These are phyloP conservation scores for Aegilops bicornis DNA, from an alignment of 176 grass and related monocot genomes.

Conservation along the genomic window DNA sequence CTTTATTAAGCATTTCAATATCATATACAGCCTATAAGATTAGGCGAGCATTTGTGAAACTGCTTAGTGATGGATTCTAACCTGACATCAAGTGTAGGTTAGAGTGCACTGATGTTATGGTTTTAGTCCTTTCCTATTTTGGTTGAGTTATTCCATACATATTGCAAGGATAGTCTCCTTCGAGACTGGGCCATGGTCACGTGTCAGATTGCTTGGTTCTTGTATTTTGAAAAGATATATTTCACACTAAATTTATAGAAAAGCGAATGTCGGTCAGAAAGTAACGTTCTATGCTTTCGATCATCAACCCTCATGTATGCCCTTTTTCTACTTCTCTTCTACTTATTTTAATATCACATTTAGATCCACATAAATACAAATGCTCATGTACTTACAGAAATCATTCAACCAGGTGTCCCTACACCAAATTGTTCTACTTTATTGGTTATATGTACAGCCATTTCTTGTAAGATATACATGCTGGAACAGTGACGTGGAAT, in stretches of 20 bases:
- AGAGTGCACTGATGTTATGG: not conserved
- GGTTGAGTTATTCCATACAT: not conserved
- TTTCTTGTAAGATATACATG: constrained; percentile 19
- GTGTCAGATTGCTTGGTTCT: not conserved
- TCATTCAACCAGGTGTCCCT: not conserved
- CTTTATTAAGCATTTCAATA: not conserved
- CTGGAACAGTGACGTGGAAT: constrained; percentile 15
- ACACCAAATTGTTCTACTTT: not conserved
- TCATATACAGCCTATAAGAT: not conserved
- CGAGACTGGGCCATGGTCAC: not conserved
- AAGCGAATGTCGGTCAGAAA: not conserved
- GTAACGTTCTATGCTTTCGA: constrained; percentile 12
- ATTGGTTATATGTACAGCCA: not conserved
- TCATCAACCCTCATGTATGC: not conserved
- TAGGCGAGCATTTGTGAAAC: no score
- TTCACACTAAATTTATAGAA: not conserved
- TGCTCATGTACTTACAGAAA: not conserved
- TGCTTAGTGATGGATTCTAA: no score
- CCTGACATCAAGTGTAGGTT: not conserved
- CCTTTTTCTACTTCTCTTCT: not conserved
- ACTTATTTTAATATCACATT: no score
- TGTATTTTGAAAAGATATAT: not conserved
- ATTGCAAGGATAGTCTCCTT: not conserved
- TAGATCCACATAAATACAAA: no score
- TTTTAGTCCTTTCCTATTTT: constrained; percentile 16